A percentile compares a stretch with the other conserved stretches of the same genome.
These are phyloP conservation scores for Chlorella vulgaris DNA, from an alignment of 139 green algal species.

Conservation along the genomic window DNA sequence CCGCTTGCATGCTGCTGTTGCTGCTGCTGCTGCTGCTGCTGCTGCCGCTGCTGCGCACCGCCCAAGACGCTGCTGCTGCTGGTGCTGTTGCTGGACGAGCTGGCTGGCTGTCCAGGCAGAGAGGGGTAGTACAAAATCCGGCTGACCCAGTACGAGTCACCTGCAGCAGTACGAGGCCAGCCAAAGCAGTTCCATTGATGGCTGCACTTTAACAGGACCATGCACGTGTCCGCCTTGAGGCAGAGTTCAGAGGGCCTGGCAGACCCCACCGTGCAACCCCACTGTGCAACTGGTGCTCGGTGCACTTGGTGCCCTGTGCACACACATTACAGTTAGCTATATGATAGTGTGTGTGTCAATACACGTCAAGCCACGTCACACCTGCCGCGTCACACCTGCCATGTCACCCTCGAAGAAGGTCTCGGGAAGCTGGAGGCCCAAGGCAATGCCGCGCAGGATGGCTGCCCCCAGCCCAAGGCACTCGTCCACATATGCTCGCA, in stretches of 20 bases:
- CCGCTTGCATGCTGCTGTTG: not conserved
- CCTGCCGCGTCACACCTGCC: too few relatives aligned
- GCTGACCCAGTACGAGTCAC: conserved; percentile 46
- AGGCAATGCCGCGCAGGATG: conserved; percentile 58
- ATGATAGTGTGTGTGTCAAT: too few relatives aligned
- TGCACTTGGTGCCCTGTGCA: too few relatives aligned
- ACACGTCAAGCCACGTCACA: too few relatives aligned
- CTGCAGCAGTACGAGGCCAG: not conserved
- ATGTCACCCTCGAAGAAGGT: conserved; percentile 31
- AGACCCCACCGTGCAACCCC: too few relatives aligned
- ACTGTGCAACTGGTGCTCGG: too few relatives aligned
- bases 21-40: conserved; percentile 5
- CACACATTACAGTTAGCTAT: too few relatives aligned
- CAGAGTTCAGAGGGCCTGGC: too few relatives aligned
- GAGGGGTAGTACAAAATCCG: conserved; percentile 67
- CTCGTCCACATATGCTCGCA: conserved; percentile 45
- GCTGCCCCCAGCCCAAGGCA: conserved; percentile 43
- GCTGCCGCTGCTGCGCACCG: not conserved
- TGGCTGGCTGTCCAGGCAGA: too few relatives aligned
- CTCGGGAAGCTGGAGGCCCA: conserved; percentile 49
- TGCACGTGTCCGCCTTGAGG: too few relatives aligned
- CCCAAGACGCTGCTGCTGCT: not conserved
- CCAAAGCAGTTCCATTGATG: not conserved
- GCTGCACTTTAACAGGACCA: too few relatives aligned
- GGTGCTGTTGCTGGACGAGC: conserved; percentile 5